phyloP scores from a whole-genome alignment of 345 rosid species.

The Excoecaria agallocha region DNA sequence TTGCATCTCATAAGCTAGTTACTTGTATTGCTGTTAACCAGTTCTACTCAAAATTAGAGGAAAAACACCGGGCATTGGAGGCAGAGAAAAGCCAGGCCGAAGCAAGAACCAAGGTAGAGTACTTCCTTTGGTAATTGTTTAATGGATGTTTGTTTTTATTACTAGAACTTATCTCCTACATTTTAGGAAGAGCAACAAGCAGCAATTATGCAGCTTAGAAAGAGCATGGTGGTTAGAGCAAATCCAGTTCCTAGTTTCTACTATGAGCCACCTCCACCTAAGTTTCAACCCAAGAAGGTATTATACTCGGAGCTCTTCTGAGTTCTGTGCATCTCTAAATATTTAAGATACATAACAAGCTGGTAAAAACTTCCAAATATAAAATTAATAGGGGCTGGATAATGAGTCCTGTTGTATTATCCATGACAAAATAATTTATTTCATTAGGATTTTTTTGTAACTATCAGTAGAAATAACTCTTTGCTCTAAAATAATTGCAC shows the following conservation, averaged over 20 bases:
- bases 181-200: constrained; percentile 98
- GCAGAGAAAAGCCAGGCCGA: constrained; percentile 71
- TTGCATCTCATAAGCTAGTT: constrained; percentile 21
- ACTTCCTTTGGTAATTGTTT: not conserved
- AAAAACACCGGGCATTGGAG: constrained; percentile 78
- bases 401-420: not conserved
- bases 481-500: not conserved
- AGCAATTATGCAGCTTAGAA: constrained; percentile 83
- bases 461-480: not conserved
- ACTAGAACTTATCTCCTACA: not conserved
- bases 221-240: constrained; percentile 72
- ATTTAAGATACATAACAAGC: constrained; percentile 1
- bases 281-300: constrained; percentile 88
- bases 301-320: not conserved
- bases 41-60: constrained; percentile 82
- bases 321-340: constrained; percentile 4
- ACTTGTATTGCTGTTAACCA: constrained; percentile 25
- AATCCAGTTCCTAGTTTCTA: constrained; percentile 94
- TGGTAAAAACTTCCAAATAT: not conserved
- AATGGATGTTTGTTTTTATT: not conserved
- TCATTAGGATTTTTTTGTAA: not conserved
- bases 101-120: constrained; percentile 68
- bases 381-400: not conserved
- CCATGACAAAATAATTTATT: not conserved
- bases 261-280: constrained; percentile 84